Base-by-base conservation (phyloP, 2,329 filamentous ascomycete genomes). In the Byssochlamys sp. region DNA sequence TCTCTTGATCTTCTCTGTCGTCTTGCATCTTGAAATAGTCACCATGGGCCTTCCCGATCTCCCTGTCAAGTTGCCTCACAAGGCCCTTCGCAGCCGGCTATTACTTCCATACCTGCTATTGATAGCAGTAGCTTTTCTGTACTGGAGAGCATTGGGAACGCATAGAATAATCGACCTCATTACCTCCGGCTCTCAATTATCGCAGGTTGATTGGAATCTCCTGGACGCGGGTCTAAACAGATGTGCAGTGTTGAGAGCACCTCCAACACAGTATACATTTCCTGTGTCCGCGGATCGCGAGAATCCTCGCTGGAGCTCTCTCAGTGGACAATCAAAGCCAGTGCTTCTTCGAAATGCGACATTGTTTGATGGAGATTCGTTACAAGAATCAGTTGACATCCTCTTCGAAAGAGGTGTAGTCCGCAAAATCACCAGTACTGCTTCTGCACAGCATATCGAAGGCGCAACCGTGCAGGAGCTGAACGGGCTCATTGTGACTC, bases 401-500 rank as follows among this genome's bases (percentile, higher is more conserved):
- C 56, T 66, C 4, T 71, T 77, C 54, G 63, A 68, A n/a, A 66
- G 71, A 50, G 75, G 75, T 6, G 61, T 77, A n/a, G 62, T 77
- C 25, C 56, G 84, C 83, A 3, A 68, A 14, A 52, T 60, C 35
- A 53, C 57, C 26, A 11, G 31, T 1, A 55, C 48, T n/a, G 12
- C 49, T 2, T 25, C 19, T 35, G 19, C 29, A 3, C 35, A 51
- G 25, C 11, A 55, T 7, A 53, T 45, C 9, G 55, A 57, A 24
- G 51, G 57, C 27, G 57, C 55, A 3, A 28, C 49, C 26, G 53
- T 60, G 26, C 55, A 31, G 25, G 45, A 60, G 9, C 57, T 59
- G 27, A 51, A 77, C 27, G 84, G 86, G 1, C 79, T 83, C 2
- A 82, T 79, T 57, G 73, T 89, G 24, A 89, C 86, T 0, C 78